Evolutionary conservation across 2,329 filamentous ascomycete genomes (phyloP), one percentile per base, ranked within the genome.

Genomic region (Graphilbum sp.): DNA sequence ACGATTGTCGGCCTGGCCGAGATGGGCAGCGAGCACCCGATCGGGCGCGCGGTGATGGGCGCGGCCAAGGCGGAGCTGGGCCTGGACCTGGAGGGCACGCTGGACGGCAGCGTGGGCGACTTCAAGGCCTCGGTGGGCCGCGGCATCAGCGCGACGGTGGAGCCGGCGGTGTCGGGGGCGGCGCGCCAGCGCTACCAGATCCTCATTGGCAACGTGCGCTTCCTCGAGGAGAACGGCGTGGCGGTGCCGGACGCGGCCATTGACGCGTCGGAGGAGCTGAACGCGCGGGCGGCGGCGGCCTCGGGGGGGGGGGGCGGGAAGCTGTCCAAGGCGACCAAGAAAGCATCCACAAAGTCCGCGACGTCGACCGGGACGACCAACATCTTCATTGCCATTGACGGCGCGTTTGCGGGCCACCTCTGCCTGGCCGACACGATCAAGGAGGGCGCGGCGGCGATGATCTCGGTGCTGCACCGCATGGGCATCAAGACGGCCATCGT

Each of bases 1-100:
- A 75, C 82, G n/a, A 69, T 95, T 43, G 75, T 98, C 40, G 90
- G 87, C 33, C 75, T 96, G n/a, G 80, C 88, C 1, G 90, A 98
- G 61, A 86, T 86, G 72, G 82, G 84, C 46, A 94, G 85, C 51
- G 90, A 98, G 58, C 90, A 98, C 53, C 90, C 90, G 1, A 82
- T 96, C 40, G 90, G 87, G n/a, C 84, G 77, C 50, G 88, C 90
- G 13, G 82, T 96, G 37, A 64, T 93, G 6, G 59, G 61, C 1
- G 75, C 76, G 21, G 86, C 88, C 4, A 87, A 83, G 48, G 63
- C 71, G 2, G 74, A 88, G 53, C 73, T 95, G 9, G 75, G 75
- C 4, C 57, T 94, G 30, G 75, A 73, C 15, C 55, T 66, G 2
- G 85, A 92, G 41, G 79, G 72, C 8, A 71, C 75, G 16, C 69